Percentiles rank a stretch among this genome's conserved stretches.
These are phyloP conservation scores for Eucalyptus viminalis DNA, from an alignment of 345 rosid species.

Conservation along the genomic window DNA sequence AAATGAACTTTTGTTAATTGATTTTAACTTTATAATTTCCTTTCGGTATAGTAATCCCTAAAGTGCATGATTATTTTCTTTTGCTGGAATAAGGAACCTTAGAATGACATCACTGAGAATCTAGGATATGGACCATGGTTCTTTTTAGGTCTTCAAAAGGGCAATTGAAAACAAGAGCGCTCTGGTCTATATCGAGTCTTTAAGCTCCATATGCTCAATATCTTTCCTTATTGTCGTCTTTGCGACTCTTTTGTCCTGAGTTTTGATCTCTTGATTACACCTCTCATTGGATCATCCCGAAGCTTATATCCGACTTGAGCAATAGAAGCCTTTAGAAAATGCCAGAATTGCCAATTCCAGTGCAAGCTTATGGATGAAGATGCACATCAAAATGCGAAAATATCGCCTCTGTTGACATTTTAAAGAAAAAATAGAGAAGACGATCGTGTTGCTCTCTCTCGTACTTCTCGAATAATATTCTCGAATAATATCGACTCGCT, in stretches of 20 bases:
- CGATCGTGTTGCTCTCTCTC: background rate
- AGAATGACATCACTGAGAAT: no score
- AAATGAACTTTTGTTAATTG: no score
- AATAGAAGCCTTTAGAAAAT: background rate
- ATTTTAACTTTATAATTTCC: no score
- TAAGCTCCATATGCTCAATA: no score
- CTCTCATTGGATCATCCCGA: background rate
- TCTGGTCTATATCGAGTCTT: no score
- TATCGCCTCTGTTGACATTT: background rate
- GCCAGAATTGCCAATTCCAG: background rate
- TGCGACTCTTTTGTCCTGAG: background rate
- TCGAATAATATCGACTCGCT: background rate
- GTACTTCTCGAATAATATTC: background rate
- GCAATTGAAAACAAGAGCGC: no score
- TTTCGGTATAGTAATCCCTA: no score
- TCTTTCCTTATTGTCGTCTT: no score
- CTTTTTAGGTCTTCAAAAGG: no score
- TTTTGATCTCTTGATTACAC: background rate
- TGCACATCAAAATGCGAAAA: background rate
- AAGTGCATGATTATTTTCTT: no score
- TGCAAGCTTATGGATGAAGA: background rate
- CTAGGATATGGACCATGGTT: no score
- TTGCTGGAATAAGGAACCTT: no score
- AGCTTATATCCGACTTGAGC: background rate
- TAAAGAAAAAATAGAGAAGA: background rate